These are phyloP conservation scores for Arctostaphylos glauca DNA, from an alignment of 148 eudicot genomes.

Conservation along the genomic window DNA sequence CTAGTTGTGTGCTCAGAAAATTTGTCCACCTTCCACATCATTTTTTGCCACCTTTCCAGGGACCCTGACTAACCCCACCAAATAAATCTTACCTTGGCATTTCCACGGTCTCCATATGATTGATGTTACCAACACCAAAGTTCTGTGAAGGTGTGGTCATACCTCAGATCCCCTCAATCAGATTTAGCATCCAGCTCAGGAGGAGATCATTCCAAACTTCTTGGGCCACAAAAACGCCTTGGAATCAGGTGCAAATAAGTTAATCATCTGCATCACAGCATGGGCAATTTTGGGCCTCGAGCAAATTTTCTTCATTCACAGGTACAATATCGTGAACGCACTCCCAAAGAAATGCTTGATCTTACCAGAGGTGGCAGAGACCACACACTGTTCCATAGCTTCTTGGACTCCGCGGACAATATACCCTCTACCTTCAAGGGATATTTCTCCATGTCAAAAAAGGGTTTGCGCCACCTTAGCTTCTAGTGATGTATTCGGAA, in stretches of 20 bases:
- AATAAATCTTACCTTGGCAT: background rate
- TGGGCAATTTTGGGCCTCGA: background rate
- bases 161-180: background rate
- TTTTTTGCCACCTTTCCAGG: no score
- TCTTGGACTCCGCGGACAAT: background rate
- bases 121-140: background rate
- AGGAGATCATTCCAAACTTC: background rate
- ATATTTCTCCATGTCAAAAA: background rate
- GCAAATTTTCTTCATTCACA: background rate
- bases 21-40: no score
- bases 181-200: background rate
- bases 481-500: background rate
- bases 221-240: background rate
- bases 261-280: background rate
- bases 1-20: no score
- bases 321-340: background rate
- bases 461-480: background rate
- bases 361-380: background rate
- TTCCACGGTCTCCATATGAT: background rate
- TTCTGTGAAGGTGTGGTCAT: background rate
- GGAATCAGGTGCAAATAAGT: background rate
- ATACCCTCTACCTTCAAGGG: background rate
- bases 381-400: background rate
- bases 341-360: background rate
- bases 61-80: no score